These are phyloP conservation scores for Oryza punctata DNA, from an alignment of 176 grass and related monocot genomes.

Conservation along the genomic window DNA sequence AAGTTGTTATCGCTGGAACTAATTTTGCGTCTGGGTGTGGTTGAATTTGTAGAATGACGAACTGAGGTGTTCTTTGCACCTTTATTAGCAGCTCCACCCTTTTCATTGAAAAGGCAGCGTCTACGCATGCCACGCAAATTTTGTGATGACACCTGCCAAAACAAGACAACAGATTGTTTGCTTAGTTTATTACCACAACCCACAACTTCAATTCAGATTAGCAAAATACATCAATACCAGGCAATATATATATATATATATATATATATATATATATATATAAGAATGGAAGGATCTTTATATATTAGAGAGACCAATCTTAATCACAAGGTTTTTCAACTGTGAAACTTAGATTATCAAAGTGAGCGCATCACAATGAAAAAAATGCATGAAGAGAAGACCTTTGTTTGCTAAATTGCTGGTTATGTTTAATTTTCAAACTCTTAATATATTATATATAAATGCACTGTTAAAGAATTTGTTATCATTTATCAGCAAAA, in stretches of 20 bases:
- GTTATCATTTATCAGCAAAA: constrained; percentile 7
- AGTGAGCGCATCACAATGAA: not conserved
- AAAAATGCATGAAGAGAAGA: not conserved
- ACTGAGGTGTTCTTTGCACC: constrained; percentile 31
- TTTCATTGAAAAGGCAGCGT: constrained; percentile 93
- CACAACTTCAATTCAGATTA: constrained; percentile 22
- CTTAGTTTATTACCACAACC: not conserved
- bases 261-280: constrained; percentile 13
- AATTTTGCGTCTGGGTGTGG: constrained; percentile 62
- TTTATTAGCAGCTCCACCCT: constrained; percentile 42
- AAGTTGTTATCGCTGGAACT: constrained; percentile 44
- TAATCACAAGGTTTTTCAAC: constrained; percentile 16
- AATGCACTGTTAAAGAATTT: not conserved
- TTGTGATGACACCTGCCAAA: constrained; percentile 62
- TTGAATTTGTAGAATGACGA: constrained; percentile 43
- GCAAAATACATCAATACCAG: not conserved
- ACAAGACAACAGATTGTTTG: constrained; percentile 34
- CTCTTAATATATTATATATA: not conserved
- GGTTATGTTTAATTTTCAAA: not conserved
- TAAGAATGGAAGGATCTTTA: not conserved
- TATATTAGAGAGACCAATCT: not conserved
- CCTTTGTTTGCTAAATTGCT: constrained; percentile 6
- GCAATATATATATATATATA: constrained; percentile 7
- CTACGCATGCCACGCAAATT: constrained; percentile 75
- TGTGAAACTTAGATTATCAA: constrained; percentile 27